phyloP scores from a whole-genome alignment of 2,329 filamentous ascomycete species.

The Colletotrichum eremochloae region DNA sequence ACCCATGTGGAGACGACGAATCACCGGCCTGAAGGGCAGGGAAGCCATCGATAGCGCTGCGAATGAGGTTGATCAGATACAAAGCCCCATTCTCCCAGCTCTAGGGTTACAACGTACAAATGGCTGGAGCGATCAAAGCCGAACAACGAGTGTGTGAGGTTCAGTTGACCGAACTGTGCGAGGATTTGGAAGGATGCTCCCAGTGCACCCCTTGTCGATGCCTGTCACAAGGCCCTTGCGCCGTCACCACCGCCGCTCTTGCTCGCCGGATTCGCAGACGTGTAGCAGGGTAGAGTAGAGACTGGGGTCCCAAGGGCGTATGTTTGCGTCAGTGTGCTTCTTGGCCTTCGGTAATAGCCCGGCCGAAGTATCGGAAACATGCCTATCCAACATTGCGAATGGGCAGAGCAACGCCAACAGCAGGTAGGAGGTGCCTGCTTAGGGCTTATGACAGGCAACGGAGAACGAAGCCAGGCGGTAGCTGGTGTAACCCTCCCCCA shows the following conservation, averaged over 20 bases:
- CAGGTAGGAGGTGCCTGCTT: background rate
- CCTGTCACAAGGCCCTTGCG: background rate
- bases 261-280: background rate
- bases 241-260: constrained; percentile 18
- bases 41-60: constrained; percentile 12
- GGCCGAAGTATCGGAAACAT: background rate
- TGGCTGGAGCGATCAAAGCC: constrained; percentile 14
- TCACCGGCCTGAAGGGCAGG: constrained; percentile 13
- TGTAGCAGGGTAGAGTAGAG: background rate
- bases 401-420: constrained; percentile 6
- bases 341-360: constrained; percentile 7
- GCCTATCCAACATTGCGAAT: background rate
- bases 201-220: background rate
- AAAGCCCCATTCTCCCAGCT: constrained; percentile 3
- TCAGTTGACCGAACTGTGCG: constrained; percentile 14
- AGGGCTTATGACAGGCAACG: background rate
- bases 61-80: constrained; percentile 27
- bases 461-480: constrained; percentile 1
- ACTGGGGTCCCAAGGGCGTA: background rate
- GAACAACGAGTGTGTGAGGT: constrained; percentile 23
- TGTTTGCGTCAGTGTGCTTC: background rate
- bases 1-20: constrained; percentile 3
- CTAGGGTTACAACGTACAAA: constrained; percentile 13
- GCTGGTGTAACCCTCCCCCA: constrained; percentile 26
- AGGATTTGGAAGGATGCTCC: constrained; percentile 16